Evolutionary conservation across 176 grass and related monocot genomes (phyloP), one percentile per base, ranked within the genome.

Genomic region (Dendrocalamus sinicus): DNA sequence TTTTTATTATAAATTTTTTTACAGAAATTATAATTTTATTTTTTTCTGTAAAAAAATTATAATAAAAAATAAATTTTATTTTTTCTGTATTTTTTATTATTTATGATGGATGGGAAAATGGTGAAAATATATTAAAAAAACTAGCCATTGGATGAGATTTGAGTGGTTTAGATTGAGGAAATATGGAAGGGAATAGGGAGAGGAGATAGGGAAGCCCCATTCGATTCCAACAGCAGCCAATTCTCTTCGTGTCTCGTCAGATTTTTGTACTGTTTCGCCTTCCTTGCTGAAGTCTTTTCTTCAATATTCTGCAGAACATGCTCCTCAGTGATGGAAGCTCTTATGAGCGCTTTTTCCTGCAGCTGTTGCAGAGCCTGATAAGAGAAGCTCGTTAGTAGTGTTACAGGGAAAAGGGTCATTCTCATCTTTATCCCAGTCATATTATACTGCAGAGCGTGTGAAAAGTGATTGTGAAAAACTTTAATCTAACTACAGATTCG

Each of bases 231-330:
- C 47, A 9, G 87, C 81, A 28, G 88, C 88, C 79, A 98, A 63
- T 75, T 96, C 93, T 74, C 67, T 93, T 69, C 96, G 44, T 43
- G 96, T 96, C 53, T 98, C 91, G 24, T 99, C 96, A 0, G 96
- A 99, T 79, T 83, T 86, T 81, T 83, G 17, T 89, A 99, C 70
- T 92, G 78, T 80, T 99, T 94, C 3, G 63, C 90, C 85, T 94
- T 92, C 77, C 96, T 91, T 73, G 96, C 96, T 0, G 73, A 43
- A 20, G 67, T 92, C 71, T 93, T 91, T 82, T 99, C 93, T 64
- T 99, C 86, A 11, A 99, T 94, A 70, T 94, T 99, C 65, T 81
- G 86, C 66, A 94, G 8, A 13, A 99, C 89, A 17, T 90, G 78
- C 6, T 90, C 88, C 86, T 99, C 88, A 1, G 96, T 91, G 19